phyloP scores from a whole-genome alignment of 768 basidiomycete species.

The Agrocybe chaxingu region DNA sequence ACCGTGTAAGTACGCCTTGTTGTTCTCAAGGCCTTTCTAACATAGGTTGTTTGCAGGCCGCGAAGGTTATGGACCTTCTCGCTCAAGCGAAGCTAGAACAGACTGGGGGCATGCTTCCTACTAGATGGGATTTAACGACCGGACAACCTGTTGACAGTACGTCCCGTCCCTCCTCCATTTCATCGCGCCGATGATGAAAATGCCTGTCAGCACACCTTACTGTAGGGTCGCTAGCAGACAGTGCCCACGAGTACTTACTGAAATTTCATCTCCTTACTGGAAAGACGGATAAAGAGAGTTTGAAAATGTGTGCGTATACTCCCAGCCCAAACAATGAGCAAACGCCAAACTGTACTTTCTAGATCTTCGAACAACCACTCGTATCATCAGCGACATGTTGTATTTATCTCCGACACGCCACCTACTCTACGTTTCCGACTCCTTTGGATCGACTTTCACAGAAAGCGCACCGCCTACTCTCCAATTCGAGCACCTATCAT shows the following conservation, averaged over 20 bases:
- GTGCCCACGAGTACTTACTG: conserved; percentile 74
- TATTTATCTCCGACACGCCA: conserved; percentile 63
- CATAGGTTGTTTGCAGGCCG: conserved; percentile 3
- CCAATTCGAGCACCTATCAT: conserved; percentile 69
- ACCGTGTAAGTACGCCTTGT: conserved; percentile 38
- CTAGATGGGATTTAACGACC: conserved; percentile 47
- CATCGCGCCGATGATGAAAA: not conserved
- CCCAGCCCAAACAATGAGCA: no score
- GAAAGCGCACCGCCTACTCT: conserved; percentile 38
- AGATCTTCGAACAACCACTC: no score
- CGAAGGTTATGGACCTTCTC: conserved; percentile 46
- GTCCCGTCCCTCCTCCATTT: conserved; percentile 15
- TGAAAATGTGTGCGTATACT: no score
- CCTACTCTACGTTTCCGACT: conserved; percentile 69
- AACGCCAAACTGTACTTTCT: no score
- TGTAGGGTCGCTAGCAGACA: conserved; percentile 68
- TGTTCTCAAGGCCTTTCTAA: not conserved
- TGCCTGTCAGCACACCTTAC: conserved; percentile 39
- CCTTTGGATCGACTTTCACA: conserved; percentile 22
- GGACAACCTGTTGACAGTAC: conserved; percentile 47
- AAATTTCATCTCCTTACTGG: conserved; percentile 71
- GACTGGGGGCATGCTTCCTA: conserved; percentile 64
- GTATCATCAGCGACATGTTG: conserved; percentile 30
- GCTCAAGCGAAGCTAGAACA: conserved; percentile 38
- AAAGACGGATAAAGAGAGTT: conserved; percentile 31